Percentiles rank a stretch among this genome's conserved stretches.
phyloP scores from a whole-genome alignment of 768 basidiomycete genomes.

The Suillus paluster region DNA sequence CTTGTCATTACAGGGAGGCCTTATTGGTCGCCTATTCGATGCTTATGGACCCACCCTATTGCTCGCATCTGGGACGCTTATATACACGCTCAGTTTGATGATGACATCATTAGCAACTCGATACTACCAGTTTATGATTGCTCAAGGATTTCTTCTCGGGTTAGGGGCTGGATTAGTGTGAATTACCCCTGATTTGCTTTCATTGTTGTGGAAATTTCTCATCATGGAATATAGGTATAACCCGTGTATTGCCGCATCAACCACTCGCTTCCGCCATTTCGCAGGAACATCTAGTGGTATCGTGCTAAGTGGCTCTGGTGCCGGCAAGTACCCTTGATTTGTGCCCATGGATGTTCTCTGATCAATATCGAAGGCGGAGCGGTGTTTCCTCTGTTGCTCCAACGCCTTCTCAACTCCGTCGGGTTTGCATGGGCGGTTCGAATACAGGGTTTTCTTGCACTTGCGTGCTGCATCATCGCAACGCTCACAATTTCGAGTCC shows the following conservation, averaged over 20 bases:
- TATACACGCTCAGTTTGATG: constrained; percentile 52
- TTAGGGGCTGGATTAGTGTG: constrained; percentile 6
- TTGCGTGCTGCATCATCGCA: constrained; percentile 5
- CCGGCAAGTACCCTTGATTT: constrained; percentile 11
- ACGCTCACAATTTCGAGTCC: constrained; percentile 6
- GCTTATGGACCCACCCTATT: constrained; percentile 53
- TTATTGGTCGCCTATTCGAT: constrained; percentile 59
- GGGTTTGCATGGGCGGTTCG: constrained; percentile 31
- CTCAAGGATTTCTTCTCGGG: constrained; percentile 10
- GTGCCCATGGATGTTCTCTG: background rate
- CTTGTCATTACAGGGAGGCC: constrained; percentile 47
- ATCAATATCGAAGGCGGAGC: background rate
- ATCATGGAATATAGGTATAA: constrained; percentile 1
- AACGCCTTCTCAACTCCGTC: constrained; percentile 20
- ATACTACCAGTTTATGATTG: constrained; percentile 10
- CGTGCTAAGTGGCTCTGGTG: constrained; percentile 1
- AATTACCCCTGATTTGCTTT: background rate
- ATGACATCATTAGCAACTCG: constrained; percentile 52
- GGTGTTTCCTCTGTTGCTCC: background rate
- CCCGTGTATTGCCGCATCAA: background rate
- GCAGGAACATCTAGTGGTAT: constrained; percentile 3
- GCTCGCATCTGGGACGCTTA: constrained; percentile 51
- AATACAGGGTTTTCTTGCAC: constrained; percentile 11
- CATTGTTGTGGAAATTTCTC: background rate
- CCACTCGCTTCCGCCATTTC: background rate